A percentile compares a stretch with the other conserved stretches of the same genome.
Conservation (phyloP, 345 rosid species). For the Hevea brasiliensis region DNA sequence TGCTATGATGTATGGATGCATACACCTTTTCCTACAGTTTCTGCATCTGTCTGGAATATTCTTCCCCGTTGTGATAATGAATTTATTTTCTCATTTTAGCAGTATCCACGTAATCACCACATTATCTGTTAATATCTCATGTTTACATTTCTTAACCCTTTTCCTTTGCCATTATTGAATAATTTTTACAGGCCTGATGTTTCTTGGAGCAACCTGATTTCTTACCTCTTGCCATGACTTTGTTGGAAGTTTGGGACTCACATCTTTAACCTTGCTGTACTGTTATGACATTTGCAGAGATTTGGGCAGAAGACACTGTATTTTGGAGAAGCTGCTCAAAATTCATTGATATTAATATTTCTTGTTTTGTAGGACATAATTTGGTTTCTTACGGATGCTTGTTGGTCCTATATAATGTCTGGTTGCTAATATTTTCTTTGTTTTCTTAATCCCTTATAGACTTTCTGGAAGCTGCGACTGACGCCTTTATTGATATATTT, state of each 20-base stretch:
- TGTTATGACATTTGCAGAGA: conserved; percentile 99
- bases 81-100: neutral
- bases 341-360: conserved; percentile 33
- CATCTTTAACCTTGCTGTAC: conserved; percentile 97
- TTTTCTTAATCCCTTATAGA: conserved; percentile 19
- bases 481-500: conserved; percentile 23
- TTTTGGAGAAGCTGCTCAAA: conserved; percentile 31
- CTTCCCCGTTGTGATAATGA: neutral
- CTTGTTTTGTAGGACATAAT: conserved; percentile 48
- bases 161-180: conserved; percentile 30
- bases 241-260: conserved; percentile 99
- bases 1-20: neutral
- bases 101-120: conserved; percentile 7
- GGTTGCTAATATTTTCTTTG: conserved; percentile 32
- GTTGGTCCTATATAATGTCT: conserved; percentile 33
- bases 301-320: conserved; percentile 35
- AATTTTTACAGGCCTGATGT: conserved; percentile 86
- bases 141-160: conserved; percentile 42
- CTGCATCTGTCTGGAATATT: neutral
- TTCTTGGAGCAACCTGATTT: conserved; percentile 96
- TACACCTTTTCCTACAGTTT: neutral
- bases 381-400: conserved; percentile 36
- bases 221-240: conserved; percentile 91
- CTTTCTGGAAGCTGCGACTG: conserved; percentile 29
- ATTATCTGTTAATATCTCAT: conserved; percentile 24